phyloP scores from a whole-genome alignment of 1,139 yeast species.

The Diutina mesorugosa region DNA sequence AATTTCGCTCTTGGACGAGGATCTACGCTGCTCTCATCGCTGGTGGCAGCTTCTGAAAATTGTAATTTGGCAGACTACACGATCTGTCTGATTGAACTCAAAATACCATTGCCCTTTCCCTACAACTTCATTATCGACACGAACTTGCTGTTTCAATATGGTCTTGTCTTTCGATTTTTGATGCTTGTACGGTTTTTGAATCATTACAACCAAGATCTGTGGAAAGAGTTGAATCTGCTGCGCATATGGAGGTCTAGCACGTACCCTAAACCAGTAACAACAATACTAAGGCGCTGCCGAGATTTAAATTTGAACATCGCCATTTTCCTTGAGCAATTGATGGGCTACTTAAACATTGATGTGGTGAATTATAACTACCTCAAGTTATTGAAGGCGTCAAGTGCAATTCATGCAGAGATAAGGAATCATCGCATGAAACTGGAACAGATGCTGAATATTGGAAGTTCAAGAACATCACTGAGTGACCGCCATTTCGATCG shows the following conservation, averaged over 20 bases:
- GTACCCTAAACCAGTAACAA: slow-evolving; percentile 37
- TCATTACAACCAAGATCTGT: slow-evolving; percentile 24
- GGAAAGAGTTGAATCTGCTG: not conserved
- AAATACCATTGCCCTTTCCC: slow-evolving; percentile 74
- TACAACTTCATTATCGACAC: slow-evolving; percentile 61
- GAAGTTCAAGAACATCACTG: not conserved
- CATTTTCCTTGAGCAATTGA: slow-evolving; percentile 43
- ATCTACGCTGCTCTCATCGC: not conserved
- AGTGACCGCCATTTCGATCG: not conserved
- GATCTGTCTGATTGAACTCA: slow-evolving; percentile 40
- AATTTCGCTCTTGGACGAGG: slow-evolving; percentile 4
- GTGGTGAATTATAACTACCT: slow-evolving; percentile 48
- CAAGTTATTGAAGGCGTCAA: slow-evolving; percentile 19
- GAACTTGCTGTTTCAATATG: slow-evolving; percentile 67
- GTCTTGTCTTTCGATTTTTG: slow-evolving; percentile 64
- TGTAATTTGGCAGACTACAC: slow-evolving; percentile 29
- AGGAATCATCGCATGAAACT: too few relatives aligned
- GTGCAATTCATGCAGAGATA: not conserved
- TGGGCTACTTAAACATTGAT: slow-evolving; percentile 44
- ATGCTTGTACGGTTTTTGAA: slow-evolving; percentile 51
- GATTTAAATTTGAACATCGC: slow-evolving; percentile 51
- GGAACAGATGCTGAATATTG: not conserved
- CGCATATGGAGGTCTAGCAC: slow-evolving; percentile 50
- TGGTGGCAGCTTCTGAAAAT: slow-evolving; percentile 15
- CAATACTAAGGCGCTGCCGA: slow-evolving; percentile 37